Base-by-base conservation (phyloP, 1,139 yeast genomes). In the Yamadazyma triangularis region DNA sequence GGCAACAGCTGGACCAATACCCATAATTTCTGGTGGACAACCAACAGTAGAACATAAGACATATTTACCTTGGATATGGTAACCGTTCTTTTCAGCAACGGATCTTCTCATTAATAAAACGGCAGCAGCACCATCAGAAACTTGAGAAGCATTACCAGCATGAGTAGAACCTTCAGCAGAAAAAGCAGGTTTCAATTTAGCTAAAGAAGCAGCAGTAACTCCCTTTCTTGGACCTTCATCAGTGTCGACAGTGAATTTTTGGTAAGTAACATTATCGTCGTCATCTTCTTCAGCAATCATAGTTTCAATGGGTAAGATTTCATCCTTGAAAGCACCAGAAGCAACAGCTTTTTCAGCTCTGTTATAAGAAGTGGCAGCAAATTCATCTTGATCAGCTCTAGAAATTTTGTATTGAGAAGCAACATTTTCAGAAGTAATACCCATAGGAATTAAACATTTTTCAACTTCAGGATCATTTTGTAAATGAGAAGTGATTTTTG, bases 21-120 rank as follows among this genome's bases (percentile, higher is more conserved):
- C 97, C 97, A 89, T 89, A 41, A 88, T 77, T 62, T 86, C 95
- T 24, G 97, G 96, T 38, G 96, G 95, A 29, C 89, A 96, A 54
- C 97, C 96, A 35, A 81, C 89, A 30, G 79, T 63, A 36, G 78
- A 72, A 53, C 86, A 77, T 47, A 79, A 82, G 41, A 88, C 79
- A 48, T 76, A 89, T 66, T 85, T 85, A 45, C 78, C 95, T 38
- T 81, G 56, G 32, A 75, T 65, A 38, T 78, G 76, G 51, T 83
- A 70, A 27, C 83, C 81, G 43, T 81, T 64, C 48, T 73, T 63
- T 58, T 83, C 80, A 26, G 97, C 97, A 38, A 81, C 70, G n/a
- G 89, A 82, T 58, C 97, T 78, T 59, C 88, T 78, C 72, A 86
- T 84, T 45, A 89, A 70, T 38, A 89, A 60, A 4, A 85, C 94